These are phyloP conservation scores for Tilletia setariae DNA, from an alignment of 1,284 basidiomycete genomes.

Conservation along the genomic window DNA sequence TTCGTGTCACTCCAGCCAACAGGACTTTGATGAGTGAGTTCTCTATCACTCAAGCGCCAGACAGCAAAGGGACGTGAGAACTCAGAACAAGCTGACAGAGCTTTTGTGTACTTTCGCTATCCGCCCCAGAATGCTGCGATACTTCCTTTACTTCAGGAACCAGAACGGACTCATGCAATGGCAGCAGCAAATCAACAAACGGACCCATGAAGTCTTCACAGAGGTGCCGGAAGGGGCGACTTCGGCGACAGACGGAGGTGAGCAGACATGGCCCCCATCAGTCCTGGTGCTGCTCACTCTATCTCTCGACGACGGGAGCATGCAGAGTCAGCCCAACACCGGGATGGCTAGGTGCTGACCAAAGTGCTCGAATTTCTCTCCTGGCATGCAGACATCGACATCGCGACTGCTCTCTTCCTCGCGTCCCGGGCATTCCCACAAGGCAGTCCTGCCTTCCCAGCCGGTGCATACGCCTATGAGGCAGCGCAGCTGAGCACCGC, in stretches of 20 bases:
- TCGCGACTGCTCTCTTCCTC: slow-evolving; percentile 40
- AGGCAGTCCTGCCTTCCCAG: slow-evolving; percentile 25
- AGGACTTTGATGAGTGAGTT: slow-evolving; percentile 35
- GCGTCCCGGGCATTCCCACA: slow-evolving; percentile 31
- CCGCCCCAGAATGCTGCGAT: slow-evolving; percentile 28
- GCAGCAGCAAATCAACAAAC: slow-evolving; percentile 26
- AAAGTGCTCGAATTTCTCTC: not conserved
- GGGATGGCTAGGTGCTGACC: too few relatives aligned
- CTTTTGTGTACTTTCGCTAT: not conserved
- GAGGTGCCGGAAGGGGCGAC: slow-evolving; percentile 35
- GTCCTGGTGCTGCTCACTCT: too few relatives aligned
- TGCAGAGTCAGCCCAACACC: too few relatives aligned
- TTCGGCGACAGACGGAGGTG: slow-evolving; percentile 42
- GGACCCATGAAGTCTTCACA: slow-evolving; percentile 28
- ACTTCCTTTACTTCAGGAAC: slow-evolving; percentile 40
- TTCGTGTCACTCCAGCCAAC: slow-evolving; percentile 16
- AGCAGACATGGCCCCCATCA: too few relatives aligned
- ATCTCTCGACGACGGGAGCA: too few relatives aligned
- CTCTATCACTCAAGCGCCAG: too few relatives aligned
- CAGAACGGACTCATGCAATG: slow-evolving; percentile 44
- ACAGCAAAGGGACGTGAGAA: too few relatives aligned
- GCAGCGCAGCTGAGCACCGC: slow-evolving; percentile 28
- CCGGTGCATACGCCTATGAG: slow-evolving; percentile 29
- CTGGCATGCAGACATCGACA: slow-evolving; percentile 36
- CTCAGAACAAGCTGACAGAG: not conserved